These are phyloP conservation scores for Suillus decipiens DNA, from an alignment of 768 basidiomycete species.

Conservation along the genomic window DNA sequence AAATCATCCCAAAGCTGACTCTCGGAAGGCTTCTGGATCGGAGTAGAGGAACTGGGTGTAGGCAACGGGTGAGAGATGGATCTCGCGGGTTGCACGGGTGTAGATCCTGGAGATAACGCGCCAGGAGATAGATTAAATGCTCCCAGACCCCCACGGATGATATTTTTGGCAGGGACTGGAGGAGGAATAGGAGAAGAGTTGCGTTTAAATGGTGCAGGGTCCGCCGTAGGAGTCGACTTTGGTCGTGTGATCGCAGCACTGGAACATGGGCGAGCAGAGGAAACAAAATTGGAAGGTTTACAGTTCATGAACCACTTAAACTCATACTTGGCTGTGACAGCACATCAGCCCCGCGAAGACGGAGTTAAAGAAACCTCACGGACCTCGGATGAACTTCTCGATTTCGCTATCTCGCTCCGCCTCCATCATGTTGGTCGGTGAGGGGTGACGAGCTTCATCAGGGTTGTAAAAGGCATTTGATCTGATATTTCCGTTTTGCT, in stretches of 20 bases:
- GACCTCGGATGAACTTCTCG: slow-evolving; percentile 88
- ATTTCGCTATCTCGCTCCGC: slow-evolving; percentile 85
- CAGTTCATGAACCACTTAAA: slow-evolving; percentile 66
- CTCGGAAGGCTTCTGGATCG: slow-evolving; percentile 23
- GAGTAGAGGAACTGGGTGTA: slow-evolving; percentile 11
- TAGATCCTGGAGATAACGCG: slow-evolving; percentile 11
- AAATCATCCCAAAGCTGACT: slow-evolving; percentile 61
- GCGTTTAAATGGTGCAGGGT: slow-evolving; percentile 16
- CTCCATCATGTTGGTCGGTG: slow-evolving; percentile 78
- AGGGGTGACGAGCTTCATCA: slow-evolving; percentile 78
- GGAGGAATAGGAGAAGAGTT: slow-evolving; percentile 27
- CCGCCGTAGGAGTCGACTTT: slow-evolving; percentile 20
- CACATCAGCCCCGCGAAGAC: neutral
- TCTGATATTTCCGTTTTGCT: slow-evolving; percentile 74
- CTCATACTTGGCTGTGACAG: slow-evolving; percentile 74
- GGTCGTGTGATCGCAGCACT: slow-evolving; percentile 22
- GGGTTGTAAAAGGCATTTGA: slow-evolving; percentile 84
- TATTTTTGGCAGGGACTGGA: slow-evolving; percentile 28
- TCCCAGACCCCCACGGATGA: slow-evolving; percentile 18
- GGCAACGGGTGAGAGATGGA: slow-evolving; percentile 41
- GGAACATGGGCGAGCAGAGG: slow-evolving; percentile 42
- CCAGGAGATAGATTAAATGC: slow-evolving; percentile 17
- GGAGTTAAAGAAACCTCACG: slow-evolving; percentile 18
- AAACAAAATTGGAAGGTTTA: slow-evolving; percentile 45
- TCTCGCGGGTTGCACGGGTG: slow-evolving; percentile 20